phyloP scores from a whole-genome alignment of 257 asterid species.

The Linderniella brevidens region DNA sequence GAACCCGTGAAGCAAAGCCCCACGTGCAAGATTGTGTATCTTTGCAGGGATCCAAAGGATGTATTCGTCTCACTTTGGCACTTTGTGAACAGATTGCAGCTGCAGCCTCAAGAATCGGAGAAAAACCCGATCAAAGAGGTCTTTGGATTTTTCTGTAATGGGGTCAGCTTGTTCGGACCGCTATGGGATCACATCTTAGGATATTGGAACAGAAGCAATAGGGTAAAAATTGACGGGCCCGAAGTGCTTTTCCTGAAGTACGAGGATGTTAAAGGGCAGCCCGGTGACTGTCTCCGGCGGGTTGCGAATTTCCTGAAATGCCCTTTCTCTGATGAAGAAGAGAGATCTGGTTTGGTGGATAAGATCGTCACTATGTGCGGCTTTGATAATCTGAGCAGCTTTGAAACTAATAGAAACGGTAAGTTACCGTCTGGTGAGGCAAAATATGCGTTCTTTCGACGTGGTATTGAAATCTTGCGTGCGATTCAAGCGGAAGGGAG shows the following conservation, averaged over 20 bases:
- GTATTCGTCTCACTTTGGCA: constrained; percentile 35
- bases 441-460: constrained; percentile 25
- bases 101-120: constrained; percentile 9
- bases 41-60: constrained; percentile 39
- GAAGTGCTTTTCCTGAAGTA: constrained; percentile 21
- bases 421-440: constrained; percentile 29
- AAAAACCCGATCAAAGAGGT: constrained; percentile 14
- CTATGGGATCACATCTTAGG: constrained; percentile 31
- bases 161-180: constrained; percentile 30
- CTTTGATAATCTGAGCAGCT: constrained; percentile 18
- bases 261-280: constrained; percentile 25
- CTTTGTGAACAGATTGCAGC: constrained; percentile 21
- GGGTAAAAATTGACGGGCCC: constrained; percentile 11
- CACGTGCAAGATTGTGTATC: constrained; percentile 27
- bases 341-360: constrained; percentile 19
- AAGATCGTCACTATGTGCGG: constrained; percentile 22
- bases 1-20: constrained; percentile 5
- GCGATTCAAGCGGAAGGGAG: no score
- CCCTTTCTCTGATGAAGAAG: constrained; percentile 23
- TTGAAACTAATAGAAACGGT: constrained; percentile 26
- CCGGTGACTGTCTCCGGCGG: constrained; percentile 12
- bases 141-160: constrained; percentile 23
- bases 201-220: constrained; percentile 22
- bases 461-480: no score
- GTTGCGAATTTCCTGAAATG: constrained; percentile 24